Evolutionary conservation across 2,329 filamentous ascomycete species (phyloP).

Genomic region (Emergomyces pasteurianus): DNA sequence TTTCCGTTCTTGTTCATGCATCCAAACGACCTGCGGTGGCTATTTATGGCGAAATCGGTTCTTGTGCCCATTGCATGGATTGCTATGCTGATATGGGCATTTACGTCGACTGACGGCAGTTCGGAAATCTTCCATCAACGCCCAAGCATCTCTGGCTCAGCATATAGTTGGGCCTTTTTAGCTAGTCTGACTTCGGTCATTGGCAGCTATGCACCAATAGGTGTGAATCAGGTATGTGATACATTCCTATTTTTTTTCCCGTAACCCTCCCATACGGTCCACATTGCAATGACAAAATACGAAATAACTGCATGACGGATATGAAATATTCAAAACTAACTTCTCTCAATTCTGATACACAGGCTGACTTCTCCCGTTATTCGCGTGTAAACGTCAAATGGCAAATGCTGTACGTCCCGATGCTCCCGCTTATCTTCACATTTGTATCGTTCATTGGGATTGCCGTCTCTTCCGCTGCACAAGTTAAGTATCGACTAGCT

Average conservation of each 20-base stretch:
- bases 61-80: constrained; percentile 48
- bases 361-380: constrained; percentile 47
- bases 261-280: background rate
- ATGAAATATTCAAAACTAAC: background rate
- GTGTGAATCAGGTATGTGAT: constrained; percentile 35
- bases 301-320: background rate
- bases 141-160: constrained; percentile 35
- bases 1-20: constrained; percentile 35
- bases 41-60: constrained; percentile 28
- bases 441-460: constrained; percentile 78
- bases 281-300: background rate
- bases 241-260: background rate
- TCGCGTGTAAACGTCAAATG: constrained; percentile 37
- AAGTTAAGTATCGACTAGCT: constrained; percentile 49
- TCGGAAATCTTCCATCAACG: constrained; percentile 37
- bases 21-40: constrained; percentile 27
- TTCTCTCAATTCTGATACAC: constrained; percentile 4
- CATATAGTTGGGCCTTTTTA: constrained; percentile 44
- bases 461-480: constrained; percentile 57
- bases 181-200: constrained; percentile 39
- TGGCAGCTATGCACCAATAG: constrained; percentile 40
- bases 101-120: constrained; percentile 44
- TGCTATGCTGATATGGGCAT: constrained; percentile 51
- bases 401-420: constrained; percentile 29
- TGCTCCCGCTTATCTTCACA: constrained; percentile 54